A percentile compares a stretch with the other conserved stretches of the same genome.
Conservation (phyloP, 1,284 basidiomycete genomes). For the Clitocybe nebularis region DNA sequence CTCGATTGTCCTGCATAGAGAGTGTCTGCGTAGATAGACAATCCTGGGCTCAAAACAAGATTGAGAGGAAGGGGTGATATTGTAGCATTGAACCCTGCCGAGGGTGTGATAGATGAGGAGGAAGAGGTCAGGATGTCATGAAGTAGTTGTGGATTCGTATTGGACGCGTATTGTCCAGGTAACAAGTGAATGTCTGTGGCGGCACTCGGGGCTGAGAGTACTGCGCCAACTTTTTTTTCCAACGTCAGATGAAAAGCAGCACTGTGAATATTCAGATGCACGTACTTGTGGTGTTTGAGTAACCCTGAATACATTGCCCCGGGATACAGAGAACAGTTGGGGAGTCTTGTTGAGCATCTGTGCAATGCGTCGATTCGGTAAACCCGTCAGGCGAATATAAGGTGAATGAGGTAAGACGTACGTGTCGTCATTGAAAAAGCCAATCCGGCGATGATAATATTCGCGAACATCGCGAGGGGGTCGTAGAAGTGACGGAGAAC, state of each 20-base stretch:
- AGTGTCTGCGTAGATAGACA: conserved; percentile 53
- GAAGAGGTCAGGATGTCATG: conserved; percentile 62
- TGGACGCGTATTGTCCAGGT: conserved; percentile 68
- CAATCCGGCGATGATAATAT: conserved; percentile 15
- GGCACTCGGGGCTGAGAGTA: conserved; percentile 51
- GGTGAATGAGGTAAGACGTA: conserved; percentile 8
- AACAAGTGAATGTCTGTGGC: conserved; percentile 57
- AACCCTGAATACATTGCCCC: conserved; percentile 76
- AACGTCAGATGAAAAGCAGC: conserved; percentile 9
- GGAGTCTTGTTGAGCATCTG: conserved; percentile 49
- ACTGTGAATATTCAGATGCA: conserved; percentile 12
- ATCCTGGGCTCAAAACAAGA: conserved; percentile 60
- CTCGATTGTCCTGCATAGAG: conserved; percentile 62
- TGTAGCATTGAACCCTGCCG: conserved; percentile 59
- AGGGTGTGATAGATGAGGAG: conserved; percentile 51
- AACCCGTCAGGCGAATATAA: neutral
- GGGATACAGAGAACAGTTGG: conserved; percentile 69
- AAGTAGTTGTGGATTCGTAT: conserved; percentile 65
- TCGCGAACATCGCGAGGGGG: conserved; percentile 21
- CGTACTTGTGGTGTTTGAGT: conserved; percentile 66
- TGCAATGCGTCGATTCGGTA: neutral
- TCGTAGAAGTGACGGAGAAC: conserved; percentile 13
- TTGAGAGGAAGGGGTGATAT: conserved; percentile 56
- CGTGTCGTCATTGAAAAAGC: conserved; percentile 17
- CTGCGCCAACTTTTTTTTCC: conserved; percentile 53